These are phyloP conservation scores for Penicillium cosmopolitanum DNA, from an alignment of 495 filamentous ascomycete species.

Conservation along the genomic window DNA sequence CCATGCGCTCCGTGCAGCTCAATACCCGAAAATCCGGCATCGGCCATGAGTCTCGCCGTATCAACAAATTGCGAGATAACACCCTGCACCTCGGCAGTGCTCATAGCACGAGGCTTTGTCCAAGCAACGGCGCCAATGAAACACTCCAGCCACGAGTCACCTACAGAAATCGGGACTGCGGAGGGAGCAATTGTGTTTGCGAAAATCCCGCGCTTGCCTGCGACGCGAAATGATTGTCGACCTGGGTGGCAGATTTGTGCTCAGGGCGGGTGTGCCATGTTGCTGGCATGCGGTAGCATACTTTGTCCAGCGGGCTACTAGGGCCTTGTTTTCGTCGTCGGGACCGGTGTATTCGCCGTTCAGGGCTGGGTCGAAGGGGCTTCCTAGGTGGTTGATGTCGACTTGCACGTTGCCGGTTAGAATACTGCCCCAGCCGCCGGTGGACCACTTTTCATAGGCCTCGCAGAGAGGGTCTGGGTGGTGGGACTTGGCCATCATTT, in stretches of 20 bases:
- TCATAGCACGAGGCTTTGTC: conserved; percentile 52
- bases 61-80: conserved; percentile 52
- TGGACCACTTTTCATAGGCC: conserved; percentile 52
- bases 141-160: conserved; percentile 38
- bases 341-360: conserved; percentile 34
- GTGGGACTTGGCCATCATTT: conserved; percentile 39
- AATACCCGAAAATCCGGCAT: conserved; percentile 58
- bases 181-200: conserved; percentile 51
- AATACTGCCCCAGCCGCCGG: conserved; percentile 54
- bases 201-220: conserved; percentile 50
- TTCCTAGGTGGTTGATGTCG: conserved; percentile 54
- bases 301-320: conserved; percentile 45
- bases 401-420: conserved; percentile 61
- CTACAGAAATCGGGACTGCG: conserved; percentile 45
- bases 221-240: conserved; percentile 52
- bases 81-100: conserved; percentile 48
- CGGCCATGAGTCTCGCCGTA: conserved; percentile 49
- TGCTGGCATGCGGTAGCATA: conserved; percentile 52
- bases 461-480: conserved; percentile 37
- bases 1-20: conserved; percentile 64
- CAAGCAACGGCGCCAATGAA: conserved; percentile 42
- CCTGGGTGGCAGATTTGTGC: conserved; percentile 64
- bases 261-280: conserved; percentile 50
- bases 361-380: conserved; percentile 45
- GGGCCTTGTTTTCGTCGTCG: conserved; percentile 20